Evolutionary conservation across 208 protist species (phyloP), one percentile per base, ranked within the genome.

Genomic region (Porcisia deanei): DNA sequence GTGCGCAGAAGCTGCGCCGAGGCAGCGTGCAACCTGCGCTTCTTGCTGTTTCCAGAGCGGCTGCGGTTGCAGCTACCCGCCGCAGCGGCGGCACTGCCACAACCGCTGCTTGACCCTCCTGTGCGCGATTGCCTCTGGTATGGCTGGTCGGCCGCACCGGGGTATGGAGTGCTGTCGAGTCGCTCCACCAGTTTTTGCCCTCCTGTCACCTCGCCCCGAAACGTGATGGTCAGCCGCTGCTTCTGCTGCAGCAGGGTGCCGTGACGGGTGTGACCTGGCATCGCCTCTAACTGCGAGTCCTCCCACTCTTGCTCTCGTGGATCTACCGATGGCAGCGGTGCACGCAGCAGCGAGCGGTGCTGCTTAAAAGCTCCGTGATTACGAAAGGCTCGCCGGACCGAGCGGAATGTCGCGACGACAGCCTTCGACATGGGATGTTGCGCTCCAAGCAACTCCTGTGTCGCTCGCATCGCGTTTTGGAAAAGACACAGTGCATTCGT

Each of bases 381-480:
- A 60, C 88, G 85, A 61, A 97, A 79, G 16, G 76, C 77, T 37
- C 77, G 76, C 39, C 93, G 93, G 25, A 94, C 91, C 1, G 82
- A 67, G 20, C 93, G 90, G 77, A 89, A 97, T 14, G 90, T 94
- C 63, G 85, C 77, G 12, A 86, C 80, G 4, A 97, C 90, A 47
- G 79, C 84, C 59, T 81, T 76, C 16, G 90, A 92, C 93, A 97
- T 95, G 69, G 91, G 88, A 72, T 97, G 93, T 30, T 95, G 75
- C 55, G 73, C 59, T 16, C 93, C 93, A 22, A 97, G 85, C 37
- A 94, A 74, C 49, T 93, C 88, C 76, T 91, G 87, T 61, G 93
- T 97, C 67, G 93, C 84, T 30, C 84, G 80, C 91, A 95, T 93
- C n/a, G 93, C 93, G 67, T 95, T 95, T 57, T 93, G 91, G 70